Percentiles rank a stretch among this genome's conserved stretches.
phyloP scores from a whole-genome alignment of 2,329 filamentous ascomycete species.

The Neoarthrinium moseri region DNA sequence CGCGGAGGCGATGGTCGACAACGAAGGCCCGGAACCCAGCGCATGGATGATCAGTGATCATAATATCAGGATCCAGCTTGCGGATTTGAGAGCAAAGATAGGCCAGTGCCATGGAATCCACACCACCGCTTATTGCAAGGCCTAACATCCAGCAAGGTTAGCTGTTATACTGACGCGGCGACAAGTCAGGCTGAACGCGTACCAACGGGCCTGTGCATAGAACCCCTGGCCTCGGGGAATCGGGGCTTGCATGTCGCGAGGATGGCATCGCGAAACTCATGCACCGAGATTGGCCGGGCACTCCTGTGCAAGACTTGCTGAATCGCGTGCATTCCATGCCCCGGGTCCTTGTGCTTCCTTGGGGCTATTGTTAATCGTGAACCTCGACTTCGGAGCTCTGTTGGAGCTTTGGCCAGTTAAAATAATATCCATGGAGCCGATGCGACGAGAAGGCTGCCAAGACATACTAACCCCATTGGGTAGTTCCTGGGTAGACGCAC shows the following conservation, averaged over 20 bases:
- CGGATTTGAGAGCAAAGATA: conserved; percentile 61
- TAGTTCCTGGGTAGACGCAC: no score
- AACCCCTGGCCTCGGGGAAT: conserved; percentile 40
- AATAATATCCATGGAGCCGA: no score
- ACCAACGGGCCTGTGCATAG: conserved; percentile 28
- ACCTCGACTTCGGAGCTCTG: background rate
- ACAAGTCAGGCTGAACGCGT: background rate
- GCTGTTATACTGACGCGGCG: background rate
- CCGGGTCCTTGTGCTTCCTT: no score
- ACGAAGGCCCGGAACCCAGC: conserved; percentile 43
- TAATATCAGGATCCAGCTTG: conserved; percentile 29
- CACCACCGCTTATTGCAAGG: conserved; percentile 85
- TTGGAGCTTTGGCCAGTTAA: no score
- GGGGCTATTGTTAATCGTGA: no score
- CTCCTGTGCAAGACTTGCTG: conserved; percentile 36
- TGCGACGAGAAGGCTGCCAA: no score
- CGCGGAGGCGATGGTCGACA: conserved; percentile 57
- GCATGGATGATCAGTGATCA: conserved; percentile 45
- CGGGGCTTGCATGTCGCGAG: conserved; percentile 47
- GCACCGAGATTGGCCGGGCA: conserved; percentile 35
- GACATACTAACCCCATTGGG: no score
- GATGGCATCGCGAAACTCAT: conserved; percentile 49
- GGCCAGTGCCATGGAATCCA: conserved; percentile 97
- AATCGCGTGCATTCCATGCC: conserved; percentile 39
- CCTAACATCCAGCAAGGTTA: conserved; percentile 18